Evolutionary conservation across 1,284 basidiomycete species (phyloP).

Genomic region (Cerioporus squamosus): DNA sequence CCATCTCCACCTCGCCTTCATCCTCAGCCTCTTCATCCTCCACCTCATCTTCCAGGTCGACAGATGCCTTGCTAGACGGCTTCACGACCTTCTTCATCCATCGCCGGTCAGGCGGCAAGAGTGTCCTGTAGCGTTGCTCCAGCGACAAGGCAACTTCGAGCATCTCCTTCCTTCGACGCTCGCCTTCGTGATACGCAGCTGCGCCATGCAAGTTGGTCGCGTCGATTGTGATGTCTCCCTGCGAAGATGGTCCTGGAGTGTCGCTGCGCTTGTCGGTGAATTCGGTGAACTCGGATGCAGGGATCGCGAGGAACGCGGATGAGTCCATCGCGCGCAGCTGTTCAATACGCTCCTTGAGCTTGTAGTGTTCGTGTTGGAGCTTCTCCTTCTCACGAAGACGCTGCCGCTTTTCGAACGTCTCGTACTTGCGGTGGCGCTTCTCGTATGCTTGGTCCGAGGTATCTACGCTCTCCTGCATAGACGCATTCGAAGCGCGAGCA

Average conservation of each 20-base stretch:
- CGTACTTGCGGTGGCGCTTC: slow-evolving; percentile 84
- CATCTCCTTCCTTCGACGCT: slow-evolving; percentile 72
- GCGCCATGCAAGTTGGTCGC: slow-evolving; percentile 42
- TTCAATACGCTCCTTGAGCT: slow-evolving; percentile 87
- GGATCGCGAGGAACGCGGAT: slow-evolving; percentile 65
- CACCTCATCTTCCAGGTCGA: slow-evolving; percentile 10
- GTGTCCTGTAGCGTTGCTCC: slow-evolving; percentile 70
- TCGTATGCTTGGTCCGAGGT: slow-evolving; percentile 87
- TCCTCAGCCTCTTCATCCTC: slow-evolving; percentile 7
- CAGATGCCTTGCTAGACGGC: slow-evolving; percentile 10
- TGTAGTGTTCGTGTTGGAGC: slow-evolving; percentile 89
- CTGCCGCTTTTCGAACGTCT: slow-evolving; percentile 84
- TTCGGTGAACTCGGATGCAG: slow-evolving; percentile 59
- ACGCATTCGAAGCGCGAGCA: background rate
- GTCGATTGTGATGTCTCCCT: slow-evolving; percentile 34
- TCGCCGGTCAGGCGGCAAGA: slow-evolving; percentile 65
- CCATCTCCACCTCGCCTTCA: slow-evolving; percentile 11
- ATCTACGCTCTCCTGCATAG: slow-evolving; percentile 60
- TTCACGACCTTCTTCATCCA: slow-evolving; percentile 26
- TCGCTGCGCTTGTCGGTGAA: slow-evolving; percentile 39
- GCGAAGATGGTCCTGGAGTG: slow-evolving; percentile 9
- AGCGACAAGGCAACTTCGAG: slow-evolving; percentile 64
- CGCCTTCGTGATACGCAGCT: slow-evolving; percentile 60
- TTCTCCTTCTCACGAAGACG: slow-evolving; percentile 89
- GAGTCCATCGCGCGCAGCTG: slow-evolving; percentile 78